Base-by-base conservation (phyloP, 164 flowering plant genomes). In the Brasenia schreberi region DNA sequence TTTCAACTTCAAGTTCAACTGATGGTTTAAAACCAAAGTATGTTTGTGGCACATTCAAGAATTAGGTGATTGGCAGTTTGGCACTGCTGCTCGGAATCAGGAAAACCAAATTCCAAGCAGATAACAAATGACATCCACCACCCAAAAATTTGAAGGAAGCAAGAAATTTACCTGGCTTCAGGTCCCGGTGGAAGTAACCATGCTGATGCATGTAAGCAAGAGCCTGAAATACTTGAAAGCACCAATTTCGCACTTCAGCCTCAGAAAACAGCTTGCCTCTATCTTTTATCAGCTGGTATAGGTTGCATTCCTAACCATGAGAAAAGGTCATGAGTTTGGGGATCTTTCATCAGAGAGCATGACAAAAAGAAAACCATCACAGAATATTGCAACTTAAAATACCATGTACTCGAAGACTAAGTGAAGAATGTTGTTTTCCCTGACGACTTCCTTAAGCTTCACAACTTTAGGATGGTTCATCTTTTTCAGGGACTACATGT, bases 401-500 rank as follows among this genome's bases (percentile, higher is more conserved):
- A 92, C 97, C 99, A 95, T 89, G 82, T 89, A 92, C 67, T 92
- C 99, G 76, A 95, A 95, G 53, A 91, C 92, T 67, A 95, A 92
- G 74, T 85, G 87, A 68, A 95, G 71, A 63, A 91, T 77, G 60
- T 95, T 94, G 77, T 84, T 77, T 72, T 92, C 99, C 71, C 99
- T 79, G 61, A 95, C 84, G 63, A 95, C 97, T 84, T 92, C 99
- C 82, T 88, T 95, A 62, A 95, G 96, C 90, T 94, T 91, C 74
- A 94, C 92, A 62, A 94, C 85, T 67, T 89, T 95, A 3, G 91
- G 89, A 78, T 95, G 99, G 81, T 71, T 88, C 99, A 95, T 92
- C 75, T 81, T 95, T 64, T 89, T 76, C 79, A 95, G 65, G 56
- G 98, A 95, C 99, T 95, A 86, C 67, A 67, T 80, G 7, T 67